Percentiles rank a stretch among this genome's conserved stretches.
Evolutionary conservation across 2,329 filamentous ascomycete species (phyloP).

Genomic region (Thielaviopsis cerberus): DNA sequence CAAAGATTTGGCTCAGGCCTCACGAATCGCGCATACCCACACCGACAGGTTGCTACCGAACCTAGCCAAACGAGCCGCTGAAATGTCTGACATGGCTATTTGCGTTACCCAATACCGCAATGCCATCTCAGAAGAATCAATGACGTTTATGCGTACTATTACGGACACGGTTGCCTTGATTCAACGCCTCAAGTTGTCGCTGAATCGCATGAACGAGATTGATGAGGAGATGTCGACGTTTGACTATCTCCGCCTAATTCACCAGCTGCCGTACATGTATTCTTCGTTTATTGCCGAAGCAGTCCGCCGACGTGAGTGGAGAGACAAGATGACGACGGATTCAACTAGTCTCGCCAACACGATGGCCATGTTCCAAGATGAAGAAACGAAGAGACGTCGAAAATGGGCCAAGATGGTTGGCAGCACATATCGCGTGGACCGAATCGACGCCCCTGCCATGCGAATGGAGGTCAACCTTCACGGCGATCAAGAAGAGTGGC

Average conservation of each 20-base stretch:
- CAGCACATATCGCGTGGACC: slow-evolving; percentile 48
- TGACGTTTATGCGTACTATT: slow-evolving; percentile 65
- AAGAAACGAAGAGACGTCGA: slow-evolving; percentile 71
- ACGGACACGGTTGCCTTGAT: slow-evolving; percentile 37
- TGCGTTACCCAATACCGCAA: slow-evolving; percentile 50
- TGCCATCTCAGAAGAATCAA: slow-evolving; percentile 42
- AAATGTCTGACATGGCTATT: slow-evolving; percentile 42
- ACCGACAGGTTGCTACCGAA: slow-evolving; percentile 43
- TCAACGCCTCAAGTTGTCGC: slow-evolving; percentile 36
- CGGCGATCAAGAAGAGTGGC: slow-evolving; percentile 70
- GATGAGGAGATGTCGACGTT: slow-evolving; percentile 65
- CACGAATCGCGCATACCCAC: slow-evolving; percentile 44
- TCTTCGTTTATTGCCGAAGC: slow-evolving; percentile 76
- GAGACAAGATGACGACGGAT: slow-evolving; percentile 73
- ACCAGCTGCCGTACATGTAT: slow-evolving; percentile 74
- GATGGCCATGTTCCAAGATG: slow-evolving; percentile 78
- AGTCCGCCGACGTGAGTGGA: slow-evolving; percentile 74
- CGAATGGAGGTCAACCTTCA: slow-evolving; percentile 73
- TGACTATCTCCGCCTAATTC: slow-evolving; percentile 60
- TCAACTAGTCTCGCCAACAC: slow-evolving; percentile 80
- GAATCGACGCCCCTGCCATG: slow-evolving; percentile 48
- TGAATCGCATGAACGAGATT: slow-evolving; percentile 51
- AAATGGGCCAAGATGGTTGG: slow-evolving; percentile 82
- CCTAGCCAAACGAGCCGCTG: slow-evolving; percentile 33
- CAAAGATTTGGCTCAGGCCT: slow-evolving; percentile 39